Base-by-base conservation (phyloP, 1,284 basidiomycete species). In the Microbotryum silenes-acaulis region DNA sequence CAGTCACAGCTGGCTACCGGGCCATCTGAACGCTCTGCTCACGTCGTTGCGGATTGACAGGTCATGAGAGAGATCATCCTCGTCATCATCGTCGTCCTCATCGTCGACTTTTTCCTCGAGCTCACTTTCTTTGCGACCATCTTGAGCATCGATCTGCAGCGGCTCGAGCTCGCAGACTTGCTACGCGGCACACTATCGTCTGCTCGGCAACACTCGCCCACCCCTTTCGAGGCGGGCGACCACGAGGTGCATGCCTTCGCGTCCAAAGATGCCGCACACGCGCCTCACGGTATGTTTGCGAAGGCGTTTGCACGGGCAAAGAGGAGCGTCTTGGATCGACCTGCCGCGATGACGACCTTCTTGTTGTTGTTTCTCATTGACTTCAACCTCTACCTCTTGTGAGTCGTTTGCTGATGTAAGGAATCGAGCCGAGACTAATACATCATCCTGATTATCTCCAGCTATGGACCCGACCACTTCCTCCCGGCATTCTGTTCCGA, bases 101-200 rank as follows among this genome's bases (percentile, higher is more conserved):
- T 97, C 45, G 91, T 91, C 31, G 93, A 97, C 75, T 97, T 91
- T 88, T 96, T 92, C 76, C 78, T 94, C 59, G 88, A 91, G 25
- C 89, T 93, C 74, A 91, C 89, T 0, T 91, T 93, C 76, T 94
- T 93, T 75, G 80, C 91, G 68, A 88, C 91, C 20, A 88, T 94
- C 21, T 77, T 94, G 27, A 88, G 87, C 6, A 91, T 94, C 70
- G 91, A 94, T 77, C 84, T 93, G 59, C 89, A 92, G 68, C 85
- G 91, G 53, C 78, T 94, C 29, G 91, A 93, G 79, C 87, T 45
- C 52, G 56, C 56, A 54, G 50, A n/a, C 62, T 10, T 61, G 23
- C 37, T 31, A 47, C 16, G 52, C 50, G 18, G 42, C n/a, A 42
- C 46, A 27, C 20, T 3, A 16, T 37, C 7, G 52, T 23, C 20